Conservation (phyloP, 148 eudicot genomes). For the Rhododendron griersonianum region DNA sequence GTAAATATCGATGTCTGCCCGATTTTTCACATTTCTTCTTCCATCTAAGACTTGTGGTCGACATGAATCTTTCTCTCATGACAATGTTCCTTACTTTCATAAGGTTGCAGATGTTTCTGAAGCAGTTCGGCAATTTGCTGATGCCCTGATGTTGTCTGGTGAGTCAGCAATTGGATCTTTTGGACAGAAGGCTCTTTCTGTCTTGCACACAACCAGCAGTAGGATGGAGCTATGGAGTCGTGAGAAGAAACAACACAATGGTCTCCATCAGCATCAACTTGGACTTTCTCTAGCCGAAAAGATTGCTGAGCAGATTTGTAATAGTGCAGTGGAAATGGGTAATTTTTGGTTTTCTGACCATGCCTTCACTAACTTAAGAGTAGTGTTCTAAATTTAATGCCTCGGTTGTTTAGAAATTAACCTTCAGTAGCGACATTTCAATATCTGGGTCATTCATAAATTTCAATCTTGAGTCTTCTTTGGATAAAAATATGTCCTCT, state of each 20-base stretch:
- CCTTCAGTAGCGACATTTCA: not conserved
- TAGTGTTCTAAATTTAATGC: not conserved
- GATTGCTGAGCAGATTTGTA: conserved; percentile 42
- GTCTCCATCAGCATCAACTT: conserved; percentile 15
- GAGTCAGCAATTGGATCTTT: conserved; percentile 47
- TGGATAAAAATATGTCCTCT: not conserved
- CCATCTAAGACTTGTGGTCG: not conserved
- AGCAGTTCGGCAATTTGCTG: conserved; percentile 47
- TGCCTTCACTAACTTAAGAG: not conserved
- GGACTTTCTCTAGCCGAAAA: conserved; percentile 33
- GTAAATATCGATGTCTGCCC: not conserved
- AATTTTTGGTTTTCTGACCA: not conserved
- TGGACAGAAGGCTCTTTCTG: conserved; percentile 43
- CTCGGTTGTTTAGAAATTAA: not conserved
- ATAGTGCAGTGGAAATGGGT: conserved; percentile 48
- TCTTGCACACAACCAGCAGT: conserved; percentile 33
- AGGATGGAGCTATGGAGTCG: conserved; percentile 40
- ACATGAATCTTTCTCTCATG: not conserved
- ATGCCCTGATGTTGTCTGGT: conserved; percentile 53
- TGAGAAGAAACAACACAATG: conserved; percentile 24
- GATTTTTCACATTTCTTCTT: not conserved
- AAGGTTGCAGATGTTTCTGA: conserved; percentile 58
- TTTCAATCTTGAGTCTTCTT: not conserved
- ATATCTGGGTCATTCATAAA: not conserved
- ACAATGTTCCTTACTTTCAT: not conserved